A percentile compares a stretch with the other conserved stretches of the same genome.
Evolutionary conservation across 2,329 filamentous ascomycete species (phyloP).

Genomic region (Colletotrichum sp.): DNA sequence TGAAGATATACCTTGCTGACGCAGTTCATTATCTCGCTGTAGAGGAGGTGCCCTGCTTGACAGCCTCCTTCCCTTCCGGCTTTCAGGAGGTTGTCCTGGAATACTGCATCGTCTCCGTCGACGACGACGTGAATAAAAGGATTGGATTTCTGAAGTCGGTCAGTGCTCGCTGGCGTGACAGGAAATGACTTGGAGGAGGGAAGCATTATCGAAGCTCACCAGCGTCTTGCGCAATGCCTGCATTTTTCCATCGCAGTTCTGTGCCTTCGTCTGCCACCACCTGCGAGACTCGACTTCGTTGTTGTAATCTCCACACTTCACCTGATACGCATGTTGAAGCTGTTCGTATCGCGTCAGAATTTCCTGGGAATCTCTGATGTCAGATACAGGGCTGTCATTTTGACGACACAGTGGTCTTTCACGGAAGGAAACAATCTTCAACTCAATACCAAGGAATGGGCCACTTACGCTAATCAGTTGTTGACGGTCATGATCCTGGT

Average conservation of each 20-base stretch:
- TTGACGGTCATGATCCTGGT: neutral
- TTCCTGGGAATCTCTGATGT: neutral
- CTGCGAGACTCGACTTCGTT: conserved; percentile 19
- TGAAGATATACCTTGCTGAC: conserved; percentile 23
- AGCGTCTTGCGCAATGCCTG: neutral
- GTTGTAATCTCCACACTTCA: conserved; percentile 15
- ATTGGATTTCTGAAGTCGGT: conserved; percentile 27
- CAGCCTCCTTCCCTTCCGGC: conserved; percentile 33
- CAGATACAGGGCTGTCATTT: neutral
- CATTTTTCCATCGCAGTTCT: neutral
- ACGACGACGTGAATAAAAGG: conserved; percentile 35
- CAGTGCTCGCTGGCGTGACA: neutral
- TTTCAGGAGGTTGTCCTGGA: conserved; percentile 31
- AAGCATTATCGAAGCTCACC: neutral
- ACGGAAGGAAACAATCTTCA: neutral
- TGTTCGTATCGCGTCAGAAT: neutral
- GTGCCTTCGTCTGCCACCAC: conserved; percentile 15
- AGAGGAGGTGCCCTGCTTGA: conserved; percentile 31
- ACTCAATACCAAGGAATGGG: neutral
- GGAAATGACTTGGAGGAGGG: neutral
- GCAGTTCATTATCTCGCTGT: conserved; percentile 24
- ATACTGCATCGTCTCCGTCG: conserved; percentile 37
- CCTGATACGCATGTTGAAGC: neutral
- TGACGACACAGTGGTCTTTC: neutral
- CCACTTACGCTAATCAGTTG: neutral